These are phyloP conservation scores for Thelephora aurantiotincta DNA, from an alignment of 768 basidiomycete species.

Conservation along the genomic window DNA sequence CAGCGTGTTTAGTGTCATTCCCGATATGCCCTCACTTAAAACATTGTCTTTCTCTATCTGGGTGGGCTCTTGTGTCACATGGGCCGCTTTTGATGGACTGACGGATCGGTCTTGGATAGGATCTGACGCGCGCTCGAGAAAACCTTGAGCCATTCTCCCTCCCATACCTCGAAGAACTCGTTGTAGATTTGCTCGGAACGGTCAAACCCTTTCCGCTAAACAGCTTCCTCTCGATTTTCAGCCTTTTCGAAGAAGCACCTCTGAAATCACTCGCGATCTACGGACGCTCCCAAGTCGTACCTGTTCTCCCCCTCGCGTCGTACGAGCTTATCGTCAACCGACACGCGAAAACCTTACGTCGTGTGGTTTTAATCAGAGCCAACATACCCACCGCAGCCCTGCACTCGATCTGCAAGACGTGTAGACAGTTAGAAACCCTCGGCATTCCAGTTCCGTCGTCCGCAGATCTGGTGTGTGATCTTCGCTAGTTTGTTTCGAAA, in stretches of 20 bases:
- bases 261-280: constrained; percentile 16
- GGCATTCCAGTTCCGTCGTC: constrained; percentile 32
- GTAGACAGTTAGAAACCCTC: constrained; percentile 33
- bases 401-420: constrained; percentile 25
- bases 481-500: neutral
- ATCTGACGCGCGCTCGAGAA: constrained; percentile 14
- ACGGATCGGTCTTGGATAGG: constrained; percentile 16
- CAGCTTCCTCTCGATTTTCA: constrained; percentile 16
- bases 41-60: constrained; percentile 47
- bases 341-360: constrained; percentile 27
- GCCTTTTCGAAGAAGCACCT: constrained; percentile 19
- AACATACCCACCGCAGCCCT: constrained; percentile 25
- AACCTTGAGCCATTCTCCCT: constrained; percentile 15
- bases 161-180: constrained; percentile 31
- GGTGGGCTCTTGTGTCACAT: constrained; percentile 23
- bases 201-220: constrained; percentile 11
- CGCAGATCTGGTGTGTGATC: constrained; percentile 30
- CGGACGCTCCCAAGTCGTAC: constrained; percentile 23
- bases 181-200: constrained; percentile 33
- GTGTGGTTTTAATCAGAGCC: constrained; percentile 34
- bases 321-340: constrained; percentile 24
- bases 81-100: constrained; percentile 2
- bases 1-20: constrained; percentile 28
- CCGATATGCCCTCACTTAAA: constrained; percentile 38
- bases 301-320: constrained; percentile 26